Evolutionary conservation across 345 rosid genomes (phyloP).

Genomic region (Arabis hirsuta): DNA sequence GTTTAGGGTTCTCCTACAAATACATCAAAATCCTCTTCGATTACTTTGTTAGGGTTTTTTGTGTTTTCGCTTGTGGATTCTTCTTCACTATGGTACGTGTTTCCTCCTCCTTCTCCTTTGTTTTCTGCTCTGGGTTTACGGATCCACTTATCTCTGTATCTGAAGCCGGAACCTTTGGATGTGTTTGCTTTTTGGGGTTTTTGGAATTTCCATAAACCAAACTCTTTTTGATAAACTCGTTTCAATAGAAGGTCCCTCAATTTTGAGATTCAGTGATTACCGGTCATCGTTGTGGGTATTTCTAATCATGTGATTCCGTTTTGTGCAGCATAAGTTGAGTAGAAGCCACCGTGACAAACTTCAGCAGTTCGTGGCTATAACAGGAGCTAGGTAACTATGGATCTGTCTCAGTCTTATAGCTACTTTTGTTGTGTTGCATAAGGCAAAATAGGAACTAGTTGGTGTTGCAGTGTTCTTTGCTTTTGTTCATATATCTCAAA

Average conservation of each 20-base stretch:
- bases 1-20: neutral
- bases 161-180: neutral
- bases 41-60: constrained; percentile 33
- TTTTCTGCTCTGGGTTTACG: neutral
- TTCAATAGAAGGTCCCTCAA: neutral
- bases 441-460: neutral
- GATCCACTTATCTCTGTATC: constrained; percentile 20
- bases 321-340: constrained; percentile 70
- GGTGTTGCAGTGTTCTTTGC: neutral
- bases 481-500: neutral
- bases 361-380: constrained; percentile 85
- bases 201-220: neutral
- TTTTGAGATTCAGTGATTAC: constrained; percentile 18
- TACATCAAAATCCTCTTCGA: constrained; percentile 7
- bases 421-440: neutral
- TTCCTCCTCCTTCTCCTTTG: neutral
- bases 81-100: constrained; percentile 40
- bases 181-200: constrained; percentile 1
- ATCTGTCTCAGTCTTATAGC: constrained; percentile 7
- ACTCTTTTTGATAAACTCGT: no score
- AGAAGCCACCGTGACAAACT: constrained; percentile 89
- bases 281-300: neutral
- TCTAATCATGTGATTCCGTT: constrained; percentile 20
- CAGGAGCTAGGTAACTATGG: constrained; percentile 73
- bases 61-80: neutral